Evolutionary conservation across 208 protist genomes (phyloP).

Genomic region (Crithidia bombi): DNA sequence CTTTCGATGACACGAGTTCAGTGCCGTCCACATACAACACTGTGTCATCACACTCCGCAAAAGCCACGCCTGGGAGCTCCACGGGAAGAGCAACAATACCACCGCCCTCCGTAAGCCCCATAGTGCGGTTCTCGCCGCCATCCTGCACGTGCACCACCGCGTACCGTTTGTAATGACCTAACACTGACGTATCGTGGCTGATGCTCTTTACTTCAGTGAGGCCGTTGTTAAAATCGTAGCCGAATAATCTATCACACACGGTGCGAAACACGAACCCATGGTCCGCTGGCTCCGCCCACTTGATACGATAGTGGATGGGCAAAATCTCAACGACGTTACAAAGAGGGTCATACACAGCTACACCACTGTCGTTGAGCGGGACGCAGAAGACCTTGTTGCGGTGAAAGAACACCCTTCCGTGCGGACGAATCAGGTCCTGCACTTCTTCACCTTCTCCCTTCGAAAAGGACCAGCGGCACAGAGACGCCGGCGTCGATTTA

Average conservation of each 20-base stretch:
- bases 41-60: slow-evolving; percentile 24
- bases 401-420: slow-evolving; percentile 53
- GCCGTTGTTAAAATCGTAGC: slow-evolving; percentile 75
- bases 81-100: slow-evolving; percentile 18
- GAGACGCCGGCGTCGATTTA: slow-evolving; percentile 12
- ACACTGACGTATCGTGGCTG: slow-evolving; percentile 17
- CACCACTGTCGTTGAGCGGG: slow-evolving; percentile 21
- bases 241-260: slow-evolving; percentile 41
- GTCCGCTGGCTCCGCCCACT: slow-evolving; percentile 48
- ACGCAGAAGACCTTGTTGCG: slow-evolving; percentile 64
- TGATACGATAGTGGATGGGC: slow-evolving; percentile 34
- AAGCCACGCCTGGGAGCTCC: slow-evolving; percentile 8
- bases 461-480: slow-evolving; percentile 31
- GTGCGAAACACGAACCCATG: slow-evolving; percentile 78
- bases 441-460: slow-evolving; percentile 13
- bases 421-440: slow-evolving; percentile 28
- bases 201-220: slow-evolving; percentile 32
- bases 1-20: slow-evolving; percentile 24
- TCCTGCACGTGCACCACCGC: slow-evolving; percentile 29
- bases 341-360: slow-evolving; percentile 68
- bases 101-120: slow-evolving; percentile 39
- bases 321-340: slow-evolving; percentile 51
- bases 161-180: slow-evolving; percentile 54
- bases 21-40: slow-evolving; percentile 16
- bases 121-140: slow-evolving; percentile 1